These are phyloP conservation scores for Alternaria angustiovoidea DNA, from an alignment of 2,329 filamentous ascomycete species.

Conservation along the genomic window DNA sequence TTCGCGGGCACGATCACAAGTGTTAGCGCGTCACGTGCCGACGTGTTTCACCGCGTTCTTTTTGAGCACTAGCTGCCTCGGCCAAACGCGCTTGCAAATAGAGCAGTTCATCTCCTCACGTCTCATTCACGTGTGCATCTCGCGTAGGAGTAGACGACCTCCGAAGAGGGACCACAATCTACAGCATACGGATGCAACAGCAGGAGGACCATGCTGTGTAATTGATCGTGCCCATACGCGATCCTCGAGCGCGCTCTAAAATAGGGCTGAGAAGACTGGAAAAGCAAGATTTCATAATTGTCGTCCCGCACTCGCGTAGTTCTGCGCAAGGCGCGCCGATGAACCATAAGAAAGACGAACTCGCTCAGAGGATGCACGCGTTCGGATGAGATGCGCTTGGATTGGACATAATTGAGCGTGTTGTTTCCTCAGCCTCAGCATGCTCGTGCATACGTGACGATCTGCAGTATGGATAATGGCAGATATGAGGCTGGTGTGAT, in stretches of 20 bases:
- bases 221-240: neutral
- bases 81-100: neutral
- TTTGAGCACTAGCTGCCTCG: neutral
- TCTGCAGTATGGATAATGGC: slow-evolving; percentile 2
- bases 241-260: neutral
- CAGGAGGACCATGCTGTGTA: neutral
- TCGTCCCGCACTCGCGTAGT: slow-evolving; percentile 5
- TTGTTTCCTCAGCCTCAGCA: neutral
- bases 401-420: neutral
- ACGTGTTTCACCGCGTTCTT: slow-evolving; percentile 11
- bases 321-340: neutral
- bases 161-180: neutral
- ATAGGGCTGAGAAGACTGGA: slow-evolving; percentile 6
- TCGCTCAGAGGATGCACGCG: neutral
- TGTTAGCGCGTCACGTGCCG: slow-evolving; percentile 21
- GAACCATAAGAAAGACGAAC: neutral
- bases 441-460: slow-evolving; percentile 8
- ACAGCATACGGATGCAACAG: neutral
- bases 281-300: slow-evolving; percentile 1
- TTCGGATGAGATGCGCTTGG: neutral
- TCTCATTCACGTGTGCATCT: neutral
- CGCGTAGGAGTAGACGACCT: neutral
- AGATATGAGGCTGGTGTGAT: slow-evolving; percentile 12
- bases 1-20: slow-evolving; percentile 4
- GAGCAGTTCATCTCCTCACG: neutral